phyloP scores from a whole-genome alignment of 2,329 filamentous ascomycete species.

The Ceratocystis huliohia region DNA sequence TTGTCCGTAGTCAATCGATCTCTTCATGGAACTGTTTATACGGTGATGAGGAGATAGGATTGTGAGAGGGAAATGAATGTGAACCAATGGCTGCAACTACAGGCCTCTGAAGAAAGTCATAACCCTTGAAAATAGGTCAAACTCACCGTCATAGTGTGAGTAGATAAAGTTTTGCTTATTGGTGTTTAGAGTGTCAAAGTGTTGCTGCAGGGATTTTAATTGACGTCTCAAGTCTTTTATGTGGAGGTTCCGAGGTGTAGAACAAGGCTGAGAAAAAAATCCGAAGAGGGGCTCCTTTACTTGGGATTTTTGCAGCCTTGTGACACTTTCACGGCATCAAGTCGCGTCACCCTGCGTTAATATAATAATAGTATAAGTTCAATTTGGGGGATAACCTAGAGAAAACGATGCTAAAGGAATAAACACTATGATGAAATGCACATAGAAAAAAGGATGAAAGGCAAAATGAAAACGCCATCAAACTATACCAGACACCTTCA shows the following conservation, averaged over 20 bases:
- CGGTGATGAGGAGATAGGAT: neutral
- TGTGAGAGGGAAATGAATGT: neutral
- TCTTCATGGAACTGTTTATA: neutral
- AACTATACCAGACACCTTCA: constrained; percentile 13
- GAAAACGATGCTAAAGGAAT: constrained; percentile 10
- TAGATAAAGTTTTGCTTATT: constrained; percentile 6
- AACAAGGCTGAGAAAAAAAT: constrained; percentile 16
- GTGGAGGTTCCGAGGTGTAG: constrained; percentile 6
- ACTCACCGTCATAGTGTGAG: constrained; percentile 10
- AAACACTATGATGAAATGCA: constrained; percentile 7
- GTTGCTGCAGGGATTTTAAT: constrained; percentile 20
- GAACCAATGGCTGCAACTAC: neutral
- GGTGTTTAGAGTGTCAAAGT: neutral
- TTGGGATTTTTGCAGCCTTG: constrained; percentile 1
- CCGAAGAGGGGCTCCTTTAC: constrained; percentile 11
- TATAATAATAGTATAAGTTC: neutral
- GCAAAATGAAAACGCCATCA: constrained; percentile 9
- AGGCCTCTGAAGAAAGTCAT: too few relatives aligned
- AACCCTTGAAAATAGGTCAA: neutral
- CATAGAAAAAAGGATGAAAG: neutral
- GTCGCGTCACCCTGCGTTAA: neutral
- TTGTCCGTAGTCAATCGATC: neutral
- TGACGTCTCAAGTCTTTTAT: constrained; percentile 13
- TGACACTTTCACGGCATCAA: neutral
- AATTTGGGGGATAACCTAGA: neutral